Conservation (phyloP, 2,329 filamentous ascomycete genomes). For the Calonectria leucothoes region DNA sequence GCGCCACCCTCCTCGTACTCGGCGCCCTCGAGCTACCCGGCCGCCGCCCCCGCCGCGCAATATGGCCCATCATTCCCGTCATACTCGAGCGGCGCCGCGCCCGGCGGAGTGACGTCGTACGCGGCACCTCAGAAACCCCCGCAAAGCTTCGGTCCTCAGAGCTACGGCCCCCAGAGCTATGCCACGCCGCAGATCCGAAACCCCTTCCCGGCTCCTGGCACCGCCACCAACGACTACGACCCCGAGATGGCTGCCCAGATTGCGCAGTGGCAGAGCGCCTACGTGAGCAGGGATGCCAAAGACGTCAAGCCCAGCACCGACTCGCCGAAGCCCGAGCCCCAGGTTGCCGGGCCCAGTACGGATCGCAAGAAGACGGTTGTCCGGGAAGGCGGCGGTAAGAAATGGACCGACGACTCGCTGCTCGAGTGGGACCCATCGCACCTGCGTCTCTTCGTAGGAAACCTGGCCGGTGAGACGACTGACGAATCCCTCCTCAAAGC, state of each 20-base stretch:
- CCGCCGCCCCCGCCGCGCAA: constrained; percentile 48
- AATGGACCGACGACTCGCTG: constrained; percentile 88
- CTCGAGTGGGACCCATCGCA: constrained; percentile 97
- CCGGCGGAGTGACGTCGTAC: constrained; percentile 42
- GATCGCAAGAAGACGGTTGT: constrained; percentile 87
- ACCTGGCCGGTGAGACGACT: constrained; percentile 95
- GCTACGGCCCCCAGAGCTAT: constrained; percentile 50
- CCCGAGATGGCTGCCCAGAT: constrained; percentile 91
- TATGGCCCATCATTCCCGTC: constrained; percentile 59
- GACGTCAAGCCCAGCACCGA: constrained; percentile 49
- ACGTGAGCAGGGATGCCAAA: constrained; percentile 72
- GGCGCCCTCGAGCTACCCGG: constrained; percentile 48
- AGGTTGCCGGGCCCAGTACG: constrained; percentile 55
- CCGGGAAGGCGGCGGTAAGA: constrained; percentile 89
- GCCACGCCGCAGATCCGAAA: constrained; percentile 78
- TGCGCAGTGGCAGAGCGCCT: constrained; percentile 94
- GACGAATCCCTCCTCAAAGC: constrained; percentile 96
- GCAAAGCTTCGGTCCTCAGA: constrained; percentile 31
- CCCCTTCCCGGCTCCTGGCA: constrained; percentile 77
- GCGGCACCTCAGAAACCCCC: constrained; percentile 34
- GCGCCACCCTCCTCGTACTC: constrained; percentile 40
- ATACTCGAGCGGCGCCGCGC: constrained; percentile 45
- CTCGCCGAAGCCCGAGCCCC: constrained; percentile 48
- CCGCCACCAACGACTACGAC: constrained; percentile 64
- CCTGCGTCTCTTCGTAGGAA: constrained; percentile 95